Evolutionary conservation across 148 eudicot genomes (phyloP).

Genomic region (Camellia japonica): DNA sequence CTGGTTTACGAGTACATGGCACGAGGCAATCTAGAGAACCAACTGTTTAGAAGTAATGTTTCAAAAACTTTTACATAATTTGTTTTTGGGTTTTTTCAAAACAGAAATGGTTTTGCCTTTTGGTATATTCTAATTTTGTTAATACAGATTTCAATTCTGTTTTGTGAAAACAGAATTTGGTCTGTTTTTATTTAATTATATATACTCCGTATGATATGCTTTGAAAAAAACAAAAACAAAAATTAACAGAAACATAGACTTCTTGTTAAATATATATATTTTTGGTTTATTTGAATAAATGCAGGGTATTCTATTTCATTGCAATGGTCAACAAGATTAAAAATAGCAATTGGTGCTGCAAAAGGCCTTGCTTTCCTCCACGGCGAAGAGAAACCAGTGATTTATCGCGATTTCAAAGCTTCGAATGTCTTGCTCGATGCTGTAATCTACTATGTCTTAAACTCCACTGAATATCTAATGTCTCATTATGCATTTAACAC

Average conservation of each 20-base stretch:
- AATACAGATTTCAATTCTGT: too few relatives aligned
- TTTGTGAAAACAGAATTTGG: too few relatives aligned
- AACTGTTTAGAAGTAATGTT: conserved; percentile 59
- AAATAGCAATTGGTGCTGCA: conserved; percentile 73
- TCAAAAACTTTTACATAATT: too few relatives aligned
- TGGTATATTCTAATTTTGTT: too few relatives aligned
- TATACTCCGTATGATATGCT: too few relatives aligned
- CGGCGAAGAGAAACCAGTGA: conserved; percentile 64
- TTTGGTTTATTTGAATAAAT: neutral
- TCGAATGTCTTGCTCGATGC: conserved; percentile 68
- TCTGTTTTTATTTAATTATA: too few relatives aligned
- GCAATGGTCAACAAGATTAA: conserved; percentile 78
- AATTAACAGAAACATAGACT: neutral
- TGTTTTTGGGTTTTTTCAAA: too few relatives aligned
- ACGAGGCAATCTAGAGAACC: conserved; percentile 71
- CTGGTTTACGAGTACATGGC: conserved; percentile 83
- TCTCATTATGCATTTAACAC: neutral
- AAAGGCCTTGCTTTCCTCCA: conserved; percentile 81
- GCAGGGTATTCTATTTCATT: conserved; percentile 55
- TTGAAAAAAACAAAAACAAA: too few relatives aligned
- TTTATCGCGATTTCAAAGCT: conserved; percentile 72
- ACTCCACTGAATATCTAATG: neutral
- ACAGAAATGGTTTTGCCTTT: too few relatives aligned
- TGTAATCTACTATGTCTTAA: conserved; percentile 37
- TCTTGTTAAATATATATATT: neutral